Evolutionary conservation across 495 filamentous ascomycete species (phyloP).

Genomic region (Sordaria brevicollis): DNA sequence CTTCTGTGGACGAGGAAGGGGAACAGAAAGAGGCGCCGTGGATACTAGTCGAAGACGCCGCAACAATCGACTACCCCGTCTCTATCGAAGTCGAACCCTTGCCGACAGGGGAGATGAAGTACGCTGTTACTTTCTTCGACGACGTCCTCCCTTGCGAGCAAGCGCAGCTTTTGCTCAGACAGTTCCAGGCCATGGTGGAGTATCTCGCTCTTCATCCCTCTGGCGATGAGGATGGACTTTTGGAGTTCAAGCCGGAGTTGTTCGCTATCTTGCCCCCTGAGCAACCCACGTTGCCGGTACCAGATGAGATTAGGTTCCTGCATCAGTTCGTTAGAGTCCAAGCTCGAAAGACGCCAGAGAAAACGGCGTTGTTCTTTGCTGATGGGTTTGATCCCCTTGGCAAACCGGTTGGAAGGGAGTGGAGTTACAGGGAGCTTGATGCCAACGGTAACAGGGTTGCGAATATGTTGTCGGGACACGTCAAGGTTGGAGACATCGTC

Average conservation of each 20-base stretch:
- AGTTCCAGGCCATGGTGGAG: constrained; percentile 46
- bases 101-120: constrained; percentile 29
- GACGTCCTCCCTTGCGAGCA: constrained; percentile 53
- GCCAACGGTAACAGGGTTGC: constrained; percentile 50
- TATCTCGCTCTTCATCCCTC: constrained; percentile 32
- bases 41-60: constrained; percentile 26
- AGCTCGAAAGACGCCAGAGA: constrained; percentile 30
- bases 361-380: constrained; percentile 52
- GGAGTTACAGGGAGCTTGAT: constrained; percentile 55
- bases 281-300: constrained; percentile 27
- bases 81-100: constrained; percentile 62
- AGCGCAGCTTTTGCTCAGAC: constrained; percentile 47
- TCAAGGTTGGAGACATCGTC: constrained; percentile 45
- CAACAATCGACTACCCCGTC: constrained; percentile 47
- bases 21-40: constrained; percentile 5
- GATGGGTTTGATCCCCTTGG: constrained; percentile 20
- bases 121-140: constrained; percentile 52
- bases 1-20: background rate
- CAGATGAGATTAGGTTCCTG: constrained; percentile 30
- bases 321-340: constrained; percentile 52
- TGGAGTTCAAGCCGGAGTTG: constrained; percentile 17
- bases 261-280: constrained; percentile 47
- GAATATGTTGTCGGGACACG: constrained; percentile 34
- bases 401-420: constrained; percentile 27
- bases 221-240: constrained; percentile 12